Evolutionary conservation across 352 stramenopile genomes (phyloP), one percentile per base, ranked within the genome.

Genomic region (Phytophthora hibernalis): DNA sequence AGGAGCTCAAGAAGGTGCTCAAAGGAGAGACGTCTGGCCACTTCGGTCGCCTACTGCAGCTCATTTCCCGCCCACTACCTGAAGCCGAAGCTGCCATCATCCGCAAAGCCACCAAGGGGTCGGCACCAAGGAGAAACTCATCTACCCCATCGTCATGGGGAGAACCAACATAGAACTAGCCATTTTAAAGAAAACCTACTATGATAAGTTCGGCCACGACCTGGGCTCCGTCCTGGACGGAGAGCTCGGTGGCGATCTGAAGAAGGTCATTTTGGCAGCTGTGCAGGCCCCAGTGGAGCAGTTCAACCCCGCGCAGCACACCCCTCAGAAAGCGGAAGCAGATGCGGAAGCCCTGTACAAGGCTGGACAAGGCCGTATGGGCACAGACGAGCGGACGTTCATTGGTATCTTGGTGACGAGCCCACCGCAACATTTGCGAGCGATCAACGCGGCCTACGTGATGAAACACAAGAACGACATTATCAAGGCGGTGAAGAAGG

Each of bases 111-210:
- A 92, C 83, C 62, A 89, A 91, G 72, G 85, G 85, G 11, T 68
- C 0, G 85, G 85, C 59, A 94, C 85, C n/a, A 76, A 70, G 15
- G 85, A 94, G 59, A 85, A 87, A 45, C 74, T 87, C 42, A 85
- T 92, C 59, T 92, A 85, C 71, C 85, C 82, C 20, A 70, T 85
- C 13, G 59, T 90, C 28, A 80, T 90, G 33, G 83, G 83, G 35
- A 77, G 85, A 58, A 91, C 85, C 3, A 90, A 91, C 61, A 68
- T 68, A 10, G 85, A 94, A 60, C 78, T 94, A 44, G 72, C 70
- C 61, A 91, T 94, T 57, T 76, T 94, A 42, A 92, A 92, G 72
- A 90, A 90, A 70, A 88, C 83, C 0, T 94, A 81, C 72, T 92
- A 82, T 51, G 78, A 90, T 28, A 49, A 88, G 44, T 77, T 80